These are phyloP conservation scores for Umbelopsis vinacea DNA, from an alignment of 192 early-diverging fungal genomes.

Conservation along the genomic window DNA sequence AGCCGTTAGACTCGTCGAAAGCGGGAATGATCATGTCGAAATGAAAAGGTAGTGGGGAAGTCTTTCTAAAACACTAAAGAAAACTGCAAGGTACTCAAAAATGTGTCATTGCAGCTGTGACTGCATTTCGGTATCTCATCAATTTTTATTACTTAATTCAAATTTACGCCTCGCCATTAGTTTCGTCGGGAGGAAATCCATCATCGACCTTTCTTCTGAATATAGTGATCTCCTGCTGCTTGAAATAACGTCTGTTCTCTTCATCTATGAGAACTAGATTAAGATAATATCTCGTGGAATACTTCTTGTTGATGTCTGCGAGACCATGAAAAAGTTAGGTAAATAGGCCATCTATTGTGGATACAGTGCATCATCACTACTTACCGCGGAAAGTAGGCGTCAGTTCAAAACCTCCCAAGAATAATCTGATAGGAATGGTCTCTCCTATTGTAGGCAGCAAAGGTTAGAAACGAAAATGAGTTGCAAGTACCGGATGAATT, in stretches of 20 bases:
- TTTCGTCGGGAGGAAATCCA: conserved; percentile 41
- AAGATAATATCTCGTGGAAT: conserved; percentile 97
- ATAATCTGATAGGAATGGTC: conserved; percentile 97
- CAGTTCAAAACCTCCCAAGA: conserved; percentile 95
- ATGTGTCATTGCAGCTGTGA: conserved; percentile 17
- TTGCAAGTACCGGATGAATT: neutral
- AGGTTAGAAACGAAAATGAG: conserved; percentile 7
- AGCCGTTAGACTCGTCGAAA: conserved; percentile 17
- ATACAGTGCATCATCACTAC: neutral
- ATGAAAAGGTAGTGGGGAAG: neutral
- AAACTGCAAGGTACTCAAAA: neutral
- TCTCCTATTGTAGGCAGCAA: conserved; percentile 59
- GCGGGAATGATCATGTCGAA: conserved; percentile 18
- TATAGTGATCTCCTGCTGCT: conserved; percentile 96
- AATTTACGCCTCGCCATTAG: conserved; percentile 16
- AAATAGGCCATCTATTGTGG: neutral
- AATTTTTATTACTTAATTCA: conserved; percentile 16
- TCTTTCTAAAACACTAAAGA: neutral
- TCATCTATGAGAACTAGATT: conserved; percentile 99
- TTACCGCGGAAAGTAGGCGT: conserved; percentile 92
- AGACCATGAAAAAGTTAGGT: conserved; percentile 1
- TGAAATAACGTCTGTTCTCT: conserved; percentile 98
- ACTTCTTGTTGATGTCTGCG: conserved; percentile 92
- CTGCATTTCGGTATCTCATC: conserved; percentile 21
- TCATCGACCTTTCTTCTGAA: conserved; percentile 62